These are phyloP conservation scores for Pestalotiopsis sp. DNA, from an alignment of 2,329 filamentous ascomycete genomes.

Conservation along the genomic window DNA sequence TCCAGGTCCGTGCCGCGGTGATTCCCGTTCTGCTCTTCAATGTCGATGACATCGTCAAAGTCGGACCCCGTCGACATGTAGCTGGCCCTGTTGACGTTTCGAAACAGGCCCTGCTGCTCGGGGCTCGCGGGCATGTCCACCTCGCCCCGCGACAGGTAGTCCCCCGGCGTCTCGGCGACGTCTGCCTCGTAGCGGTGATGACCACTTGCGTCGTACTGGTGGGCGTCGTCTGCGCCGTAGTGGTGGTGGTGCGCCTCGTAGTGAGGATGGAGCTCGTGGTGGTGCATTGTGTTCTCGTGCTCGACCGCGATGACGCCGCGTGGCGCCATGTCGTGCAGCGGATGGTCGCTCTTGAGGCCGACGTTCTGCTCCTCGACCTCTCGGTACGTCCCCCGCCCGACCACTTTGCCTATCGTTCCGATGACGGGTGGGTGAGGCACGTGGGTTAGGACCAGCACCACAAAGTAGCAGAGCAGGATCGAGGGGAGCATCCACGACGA, in stretches of 20 bases:
- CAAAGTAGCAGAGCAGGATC: slow-evolving; percentile 26
- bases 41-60: slow-evolving; percentile 1
- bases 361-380: slow-evolving; percentile 5
- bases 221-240: no score
- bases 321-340: background rate
- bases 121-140: background rate
- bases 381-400: background rate
- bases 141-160: background rate
- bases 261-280: background rate
- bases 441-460: slow-evolving; percentile 20
- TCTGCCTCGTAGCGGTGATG: background rate
- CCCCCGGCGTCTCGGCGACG: background rate
- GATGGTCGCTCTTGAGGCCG: background rate
- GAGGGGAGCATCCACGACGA: slow-evolving; percentile 28
- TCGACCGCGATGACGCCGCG: background rate
- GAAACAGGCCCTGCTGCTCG: background rate
- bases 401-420: background rate
- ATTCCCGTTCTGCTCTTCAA: background rate
- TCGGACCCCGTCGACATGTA: slow-evolving; percentile 2
- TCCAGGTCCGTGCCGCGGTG: background rate
- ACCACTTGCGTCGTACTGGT: no score
- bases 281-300: background rate
- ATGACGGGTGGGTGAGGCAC: slow-evolving; percentile 17
- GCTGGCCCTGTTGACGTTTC: background rate
- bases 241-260: background rate